Evolutionary conservation across 1,139 yeast species (phyloP).

Genomic region (Pichia sp.): DNA sequence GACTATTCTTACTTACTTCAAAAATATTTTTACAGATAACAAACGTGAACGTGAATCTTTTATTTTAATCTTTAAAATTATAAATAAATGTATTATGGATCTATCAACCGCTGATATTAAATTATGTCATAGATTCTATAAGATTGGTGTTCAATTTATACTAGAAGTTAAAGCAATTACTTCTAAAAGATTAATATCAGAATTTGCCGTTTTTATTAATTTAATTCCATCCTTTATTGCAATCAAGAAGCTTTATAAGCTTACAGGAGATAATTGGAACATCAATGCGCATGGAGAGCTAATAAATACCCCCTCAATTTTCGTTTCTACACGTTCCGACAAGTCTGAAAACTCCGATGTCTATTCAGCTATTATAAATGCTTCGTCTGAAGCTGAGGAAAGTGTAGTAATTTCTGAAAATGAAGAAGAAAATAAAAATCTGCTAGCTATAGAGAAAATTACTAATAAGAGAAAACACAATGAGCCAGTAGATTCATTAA

Average conservation of each 20-base stretch:
- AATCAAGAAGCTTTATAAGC: conserved; percentile 22
- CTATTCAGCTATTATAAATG: background rate
- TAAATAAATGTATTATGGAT: conserved; percentile 36
- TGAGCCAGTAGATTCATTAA: background rate
- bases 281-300: conserved; percentile 14
- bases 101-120: conserved; percentile 33
- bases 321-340: conserved; percentile 1
- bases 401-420: conserved; percentile 10
- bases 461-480: background rate
- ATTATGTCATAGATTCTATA: conserved; percentile 31
- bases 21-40: conserved; percentile 16
- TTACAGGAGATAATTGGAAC: conserved; percentile 25
- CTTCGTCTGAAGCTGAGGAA: conserved; percentile 14
- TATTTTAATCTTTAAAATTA: conserved; percentile 31
- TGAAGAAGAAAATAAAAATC: background rate
- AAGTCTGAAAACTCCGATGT: conserved; percentile 1
- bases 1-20: conserved; percentile 24
- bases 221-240: conserved; percentile 27
- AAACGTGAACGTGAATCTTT: conserved; percentile 25
- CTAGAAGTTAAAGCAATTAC: conserved; percentile 32
- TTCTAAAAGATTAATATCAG: conserved; percentile 33
- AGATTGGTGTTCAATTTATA: conserved; percentile 33
- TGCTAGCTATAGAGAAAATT: background rate
- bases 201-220: conserved; percentile 36
- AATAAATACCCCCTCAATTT: background rate